Evolutionary conservation across 768 basidiomycete species (phyloP).

Genomic region (Xerocomus potaroensis): DNA sequence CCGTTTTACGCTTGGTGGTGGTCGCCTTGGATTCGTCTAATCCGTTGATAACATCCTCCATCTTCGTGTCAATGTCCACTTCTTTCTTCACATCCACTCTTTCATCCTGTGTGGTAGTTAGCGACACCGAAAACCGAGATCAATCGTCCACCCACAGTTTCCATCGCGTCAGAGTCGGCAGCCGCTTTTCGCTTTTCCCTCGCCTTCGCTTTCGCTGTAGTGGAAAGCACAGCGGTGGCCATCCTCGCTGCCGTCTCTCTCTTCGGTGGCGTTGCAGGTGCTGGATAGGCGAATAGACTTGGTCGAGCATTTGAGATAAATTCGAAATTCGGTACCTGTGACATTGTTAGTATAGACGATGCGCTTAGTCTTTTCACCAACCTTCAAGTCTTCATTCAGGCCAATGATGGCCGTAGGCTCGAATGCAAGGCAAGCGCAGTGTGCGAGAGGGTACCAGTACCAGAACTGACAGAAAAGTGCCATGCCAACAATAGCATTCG

Average conservation of each 20-base stretch:
- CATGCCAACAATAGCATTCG: slow-evolving; percentile 96
- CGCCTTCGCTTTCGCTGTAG: slow-evolving; percentile 95
- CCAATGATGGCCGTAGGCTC: slow-evolving; percentile 95
- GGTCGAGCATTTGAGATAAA: slow-evolving; percentile 87
- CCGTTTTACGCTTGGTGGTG: slow-evolving; percentile 57
- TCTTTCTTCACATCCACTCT: slow-evolving; percentile 52
- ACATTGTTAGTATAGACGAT: slow-evolving; percentile 2
- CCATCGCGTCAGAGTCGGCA: slow-evolving; percentile 77
- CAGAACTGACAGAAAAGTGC: slow-evolving; percentile 98
- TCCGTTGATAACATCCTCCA: slow-evolving; percentile 56
- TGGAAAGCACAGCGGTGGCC: slow-evolving; percentile 92
- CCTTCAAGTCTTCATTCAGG: slow-evolving; percentile 80
- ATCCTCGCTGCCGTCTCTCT: slow-evolving; percentile 92
- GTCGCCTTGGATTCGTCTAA: slow-evolving; percentile 51
- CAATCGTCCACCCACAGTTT: slow-evolving; percentile 48
- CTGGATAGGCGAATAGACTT: slow-evolving; percentile 89
- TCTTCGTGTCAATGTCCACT: slow-evolving; percentile 77
- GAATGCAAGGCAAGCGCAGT: slow-evolving; percentile 89
- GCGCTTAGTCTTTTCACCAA: slow-evolving; percentile 29
- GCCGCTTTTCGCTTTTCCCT: slow-evolving; percentile 90
- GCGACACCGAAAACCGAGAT: neutral
- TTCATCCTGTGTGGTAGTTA: slow-evolving; percentile 44
- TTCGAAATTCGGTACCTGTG: slow-evolving; percentile 90
- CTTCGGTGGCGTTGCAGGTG: slow-evolving; percentile 80
- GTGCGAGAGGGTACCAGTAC: slow-evolving; percentile 99